Base-by-base conservation (phyloP, 768 basidiomycete species). In the Coprinopsis strossmayeri region DNA sequence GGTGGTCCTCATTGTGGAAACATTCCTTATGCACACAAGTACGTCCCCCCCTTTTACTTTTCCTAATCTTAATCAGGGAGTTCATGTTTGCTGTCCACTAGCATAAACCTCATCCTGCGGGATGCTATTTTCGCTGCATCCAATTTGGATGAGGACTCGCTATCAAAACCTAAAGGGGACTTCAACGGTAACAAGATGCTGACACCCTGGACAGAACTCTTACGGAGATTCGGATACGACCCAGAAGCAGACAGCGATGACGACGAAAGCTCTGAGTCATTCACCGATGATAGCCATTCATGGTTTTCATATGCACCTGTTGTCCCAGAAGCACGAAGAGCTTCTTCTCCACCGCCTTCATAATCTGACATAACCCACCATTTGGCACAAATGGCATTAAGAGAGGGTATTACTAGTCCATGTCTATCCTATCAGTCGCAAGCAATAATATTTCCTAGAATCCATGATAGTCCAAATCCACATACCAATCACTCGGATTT, bases 1-100 rank as follows among this genome's bases (percentile, higher is more conserved):
- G 53, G 57, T 13, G 64, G 60, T 3, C 53, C 68, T n/a, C 66
- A 67, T 48, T 64, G 58, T 26, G 63, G 55, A 3, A 52, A 53
- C 34, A 49, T 65, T 7, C 59, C 61, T 4, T 51, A 62, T 48
- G 55, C 58, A 3, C 45, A 57, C 34, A 42, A 48, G 66, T 66
- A n/a, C 18, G 15, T 23, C 24, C 1, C 28, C 32, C 15, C 2
- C n/a, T 3, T 9, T 17, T 37, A n/a, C n/a, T n/a, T n/a, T n/a
- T n/a, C n/a, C n/a, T n/a, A n/a, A n/a, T n/a, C n/a, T n/a, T n/a
- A n/a, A n/a, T n/a, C n/a, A n/a, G n/a, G n/a, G n/a, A n/a, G n/a
- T n/a, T n/a, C n/a, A 18, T 15, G 23, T 20, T 23, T 5, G 1
- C 39, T 10, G 2, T 18, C 7, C 17, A 12, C 12, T 24, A 51